Base-by-base conservation (phyloP, 2,329 filamentous ascomycete genomes). In the Penicillium sp. region DNA sequence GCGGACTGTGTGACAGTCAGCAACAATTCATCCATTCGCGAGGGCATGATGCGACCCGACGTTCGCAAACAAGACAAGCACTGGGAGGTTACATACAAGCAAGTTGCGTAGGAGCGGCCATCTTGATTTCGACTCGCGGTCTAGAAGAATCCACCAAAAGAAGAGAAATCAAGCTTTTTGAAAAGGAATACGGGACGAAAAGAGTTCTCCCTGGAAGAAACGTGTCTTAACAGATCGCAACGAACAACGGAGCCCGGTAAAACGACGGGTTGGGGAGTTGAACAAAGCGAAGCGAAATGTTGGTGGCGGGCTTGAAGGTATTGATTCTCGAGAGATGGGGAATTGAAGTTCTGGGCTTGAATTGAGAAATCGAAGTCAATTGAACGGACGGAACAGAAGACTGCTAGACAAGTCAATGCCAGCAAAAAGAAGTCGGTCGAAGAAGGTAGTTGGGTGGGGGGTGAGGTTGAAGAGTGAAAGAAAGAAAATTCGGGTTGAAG, bases 61-160 rank as follows among this genome's bases (percentile, higher is more conserved):
- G 31, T 10, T 27, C 35, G 35, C 5, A 29, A 33, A 41, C 13
- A 16, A 11, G 18, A 37, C 29, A 19, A 12, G 19, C 30, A 28
- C 25, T 30, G 49, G 14, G 42, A 41, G 19, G 19, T 16, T 3
- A 75, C 81, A 55, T 72, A 84, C 81, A 95, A 75, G 89, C 89
- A 84, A 96, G 88, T 83, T 96, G 92, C 77, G 92, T 87, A 68
- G 88, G 84, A 79, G 80, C 85, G 72, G 89, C 88, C 90, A 95
- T 96, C 41, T 60, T 61, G 59, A 62, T 53, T 41, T 53, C 41
- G 38, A 51, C 40, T 49, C 43, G 49, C 45, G 42, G 41, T 54
- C 39, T 34, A 35, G 40, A 50, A 47, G 33, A 42, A 43, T 35
- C 35, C 41, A 53, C 55, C 46, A 47, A 53, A 31, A 43, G 48